Evolutionary conservation across 1,284 basidiomycete species (phyloP).

Genomic region (Leccinum insolens): DNA sequence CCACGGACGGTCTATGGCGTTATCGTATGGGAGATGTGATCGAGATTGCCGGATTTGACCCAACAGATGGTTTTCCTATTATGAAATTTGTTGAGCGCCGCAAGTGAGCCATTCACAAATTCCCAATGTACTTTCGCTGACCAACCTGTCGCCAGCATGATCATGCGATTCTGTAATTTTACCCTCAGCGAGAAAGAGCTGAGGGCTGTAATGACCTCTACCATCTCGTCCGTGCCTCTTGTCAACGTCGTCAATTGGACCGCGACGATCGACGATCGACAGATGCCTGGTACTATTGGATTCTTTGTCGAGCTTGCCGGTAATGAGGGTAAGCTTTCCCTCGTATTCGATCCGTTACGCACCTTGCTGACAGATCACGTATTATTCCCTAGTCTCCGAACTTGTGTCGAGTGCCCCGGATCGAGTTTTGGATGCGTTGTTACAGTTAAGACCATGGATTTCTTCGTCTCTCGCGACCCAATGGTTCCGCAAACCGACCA

Average conservation of each 20-base stretch:
- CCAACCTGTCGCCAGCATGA: constrained; percentile 2
- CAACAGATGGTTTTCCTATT: too few relatives aligned
- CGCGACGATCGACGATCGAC: too few relatives aligned
- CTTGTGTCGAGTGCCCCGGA: not conserved
- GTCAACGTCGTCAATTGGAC: too few relatives aligned
- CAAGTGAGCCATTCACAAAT: not conserved
- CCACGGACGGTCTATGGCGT: too few relatives aligned
- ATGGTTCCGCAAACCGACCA: not conserved
- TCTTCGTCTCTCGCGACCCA: not conserved
- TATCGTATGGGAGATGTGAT: too few relatives aligned
- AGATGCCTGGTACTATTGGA: too few relatives aligned
- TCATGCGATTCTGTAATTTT: not conserved
- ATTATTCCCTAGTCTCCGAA: not conserved
- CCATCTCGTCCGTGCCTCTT: not conserved
- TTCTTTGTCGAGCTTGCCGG: not conserved
- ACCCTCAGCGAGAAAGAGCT: not conserved
- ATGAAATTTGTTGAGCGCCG: too few relatives aligned
- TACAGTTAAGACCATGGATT: not conserved
- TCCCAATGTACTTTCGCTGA: not conserved
- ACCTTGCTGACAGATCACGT: not conserved
- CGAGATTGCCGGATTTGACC: too few relatives aligned
- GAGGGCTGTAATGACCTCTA: too few relatives aligned
- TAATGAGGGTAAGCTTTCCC: not conserved
- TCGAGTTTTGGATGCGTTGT: not conserved
- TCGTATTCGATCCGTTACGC: not conserved